Base-by-base conservation (phyloP, 164 flowering plant species). In the Aristolochia fimbriata region DNA sequence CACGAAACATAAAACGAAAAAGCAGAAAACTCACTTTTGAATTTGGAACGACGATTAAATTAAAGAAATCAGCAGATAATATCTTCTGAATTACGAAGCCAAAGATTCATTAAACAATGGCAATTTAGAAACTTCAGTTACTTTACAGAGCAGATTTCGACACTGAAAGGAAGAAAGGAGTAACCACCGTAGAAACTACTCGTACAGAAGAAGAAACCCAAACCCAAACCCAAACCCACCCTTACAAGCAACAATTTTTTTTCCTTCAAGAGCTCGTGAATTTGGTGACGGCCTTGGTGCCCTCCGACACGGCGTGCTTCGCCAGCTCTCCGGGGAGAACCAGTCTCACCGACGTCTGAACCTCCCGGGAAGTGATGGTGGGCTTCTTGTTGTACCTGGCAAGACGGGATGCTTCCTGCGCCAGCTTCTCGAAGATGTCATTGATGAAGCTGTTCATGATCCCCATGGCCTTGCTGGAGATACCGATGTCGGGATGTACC, bases 381-480 rank as follows among this genome's bases (percentile, higher is more conserved):
- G 68, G 68, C 54, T 65, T 65, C 59, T 65, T 65, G 59, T 65
- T 65, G 68, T 65, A 65, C 15, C 68, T 62, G 16, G 68, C 68
- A 15, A 65, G 63, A 14, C 53, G 52, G n/a, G 68, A 65, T 0
- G 68, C 17, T 17, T 65, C 68, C 63, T 65, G 68, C 11, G 68
- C 68, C 5, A 65, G 63, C 68, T 65, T 65, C 68, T 65, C 68
- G 27, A 65, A 65, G 51, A 65, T 65, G 51, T 65, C 68, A 27
- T 65, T 65, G 59, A 65, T 65, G 46, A 65, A 65, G 54, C 52
- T 41, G 58, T 65, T 65, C 68, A 65, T 65, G 68, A 65, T 65
- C 22, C 68, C 68, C 68, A 65, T 65, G 47, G 68, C 68, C 68
- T 65, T 65, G 59, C 63, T 51, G n/a, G 68, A 65, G 49, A 65